Evolutionary conservation across 176 grass and related monocot species (phyloP), one percentile per base, ranked within the genome.

Genomic region (Saccharum spontaneum): DNA sequence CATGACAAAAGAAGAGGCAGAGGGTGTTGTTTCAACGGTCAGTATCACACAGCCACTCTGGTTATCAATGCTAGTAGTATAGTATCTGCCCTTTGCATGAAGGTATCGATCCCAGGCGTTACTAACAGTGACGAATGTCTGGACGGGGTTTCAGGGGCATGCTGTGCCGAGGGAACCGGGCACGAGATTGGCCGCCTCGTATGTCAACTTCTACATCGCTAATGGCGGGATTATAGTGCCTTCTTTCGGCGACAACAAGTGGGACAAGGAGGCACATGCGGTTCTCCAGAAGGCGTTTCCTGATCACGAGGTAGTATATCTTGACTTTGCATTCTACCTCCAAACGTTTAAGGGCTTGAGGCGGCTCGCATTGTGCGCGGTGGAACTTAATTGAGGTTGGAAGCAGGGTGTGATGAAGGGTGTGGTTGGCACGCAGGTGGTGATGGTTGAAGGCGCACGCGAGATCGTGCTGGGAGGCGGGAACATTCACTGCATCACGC

Each of bases 401-500:
- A 22, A 55, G 52, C 54, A 61, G 24, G 8, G 57, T 24, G 57
- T 61, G 57, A 24, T 61, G 60, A 63, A 28, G 10, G 55, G 3
- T 41, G 18, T 46, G 17, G 9, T 55, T 39, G 74, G 28, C 15
- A 23, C 55, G 15, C 78, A 98, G 95, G 93, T 98, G 78, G 89
- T 95, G 74, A 93, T 93, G 93, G 91, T 98, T 4, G 75, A 93
- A 86, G 92, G 93, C 77, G 87, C 73, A 1, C 93, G 95, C 26
- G 95, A 98, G 82, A 93, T 98, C 76, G 93, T 90, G 30, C 83
- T 98, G 62, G 95, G 87, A 86, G 95, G 95, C 39, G 95, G 95
- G 8, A 98, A 98, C 69, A 85, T 98, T 67, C 95, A 98, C 75
- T 98, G 92, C 91, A 93, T 95, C 82, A 98, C 93, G 55, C 95